These are phyloP conservation scores for Cadophora sp. DNA, from an alignment of 2,329 filamentous ascomycete genomes.

Conservation along the genomic window DNA sequence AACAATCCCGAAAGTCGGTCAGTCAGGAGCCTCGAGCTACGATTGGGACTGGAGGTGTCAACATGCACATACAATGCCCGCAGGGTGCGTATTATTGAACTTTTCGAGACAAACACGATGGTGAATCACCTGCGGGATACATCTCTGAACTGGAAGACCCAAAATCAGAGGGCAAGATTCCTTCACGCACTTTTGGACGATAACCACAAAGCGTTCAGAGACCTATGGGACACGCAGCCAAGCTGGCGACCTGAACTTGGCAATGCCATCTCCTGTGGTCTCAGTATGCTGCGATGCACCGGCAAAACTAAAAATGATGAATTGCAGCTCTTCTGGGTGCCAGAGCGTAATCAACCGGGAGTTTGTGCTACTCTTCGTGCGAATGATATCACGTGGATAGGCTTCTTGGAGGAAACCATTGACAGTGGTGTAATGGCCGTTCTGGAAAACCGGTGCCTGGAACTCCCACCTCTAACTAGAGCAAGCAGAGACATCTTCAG, in stretches of 20 bases:
- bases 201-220: conserved; percentile 22
- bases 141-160: conserved; percentile 17
- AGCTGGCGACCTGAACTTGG: conserved; percentile 26
- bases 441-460: conserved; percentile 21
- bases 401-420: conserved; percentile 23
- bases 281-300: conserved; percentile 15
- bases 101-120: conserved; percentile 25
- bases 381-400: conserved; percentile 19
- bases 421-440: conserved; percentile 20
- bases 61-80: conserved; percentile 27
- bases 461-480: conserved; percentile 1
- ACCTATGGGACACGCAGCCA: conserved; percentile 14
- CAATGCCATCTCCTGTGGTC: conserved; percentile 22
- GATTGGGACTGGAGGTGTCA: conserved; percentile 27
- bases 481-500: not conserved
- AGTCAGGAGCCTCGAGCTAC: conserved; percentile 14
- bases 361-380: conserved; percentile 6
- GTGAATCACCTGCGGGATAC: conserved; percentile 19
- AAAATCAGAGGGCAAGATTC: conserved; percentile 7
- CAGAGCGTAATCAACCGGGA: conserved; percentile 5
- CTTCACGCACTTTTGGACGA: conserved; percentile 10
- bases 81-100: conserved; percentile 15
- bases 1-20: conserved; percentile 16
- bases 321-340: conserved; percentile 18
- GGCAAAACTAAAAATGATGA: conserved; percentile 16